A percentile compares a stretch with the other conserved stretches of the same genome.
These are phyloP conservation scores for Plantago rigida DNA, from an alignment of 305 asterid genomes.

Conservation along the genomic window DNA sequence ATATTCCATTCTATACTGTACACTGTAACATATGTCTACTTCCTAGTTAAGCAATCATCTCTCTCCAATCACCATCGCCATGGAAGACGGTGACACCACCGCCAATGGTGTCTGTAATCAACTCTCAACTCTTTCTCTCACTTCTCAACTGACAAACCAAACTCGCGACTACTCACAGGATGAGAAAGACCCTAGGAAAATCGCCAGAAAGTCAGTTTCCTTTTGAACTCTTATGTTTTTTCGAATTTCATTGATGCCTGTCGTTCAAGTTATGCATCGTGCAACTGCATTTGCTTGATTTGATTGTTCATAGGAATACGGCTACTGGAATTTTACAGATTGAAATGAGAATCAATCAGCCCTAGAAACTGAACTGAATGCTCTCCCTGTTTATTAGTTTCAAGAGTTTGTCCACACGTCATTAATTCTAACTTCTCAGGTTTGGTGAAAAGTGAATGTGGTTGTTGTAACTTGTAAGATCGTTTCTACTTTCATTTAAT, in stretches of 20 bases:
- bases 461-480: too few species aligned
- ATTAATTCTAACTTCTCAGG: too few species aligned
- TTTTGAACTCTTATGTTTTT: background rate
- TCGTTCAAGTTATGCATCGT: constrained; percentile 3
- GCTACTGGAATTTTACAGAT: background rate
- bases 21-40: too few species aligned
- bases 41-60: constrained; percentile 27
- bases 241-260: too few species aligned
- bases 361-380: too few species aligned
- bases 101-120: constrained; percentile 24
- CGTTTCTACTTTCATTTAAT: too few species aligned
- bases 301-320: background rate
- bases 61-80: constrained; percentile 27
- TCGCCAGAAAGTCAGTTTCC: constrained; percentile 55
- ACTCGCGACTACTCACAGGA: background rate
- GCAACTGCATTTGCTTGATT: constrained; percentile 31
- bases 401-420: too few species aligned
- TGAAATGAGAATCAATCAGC: background rate
- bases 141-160: constrained; percentile 23
- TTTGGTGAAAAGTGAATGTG: too few species aligned
- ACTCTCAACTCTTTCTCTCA: constrained; percentile 31
- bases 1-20: too few species aligned
- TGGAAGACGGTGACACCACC: background rate
- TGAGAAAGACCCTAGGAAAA: constrained; percentile 63
- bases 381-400: too few species aligned